phyloP scores from a whole-genome alignment of 2,329 filamentous ascomycete species.

The Chrysoporthe cubensis region DNA sequence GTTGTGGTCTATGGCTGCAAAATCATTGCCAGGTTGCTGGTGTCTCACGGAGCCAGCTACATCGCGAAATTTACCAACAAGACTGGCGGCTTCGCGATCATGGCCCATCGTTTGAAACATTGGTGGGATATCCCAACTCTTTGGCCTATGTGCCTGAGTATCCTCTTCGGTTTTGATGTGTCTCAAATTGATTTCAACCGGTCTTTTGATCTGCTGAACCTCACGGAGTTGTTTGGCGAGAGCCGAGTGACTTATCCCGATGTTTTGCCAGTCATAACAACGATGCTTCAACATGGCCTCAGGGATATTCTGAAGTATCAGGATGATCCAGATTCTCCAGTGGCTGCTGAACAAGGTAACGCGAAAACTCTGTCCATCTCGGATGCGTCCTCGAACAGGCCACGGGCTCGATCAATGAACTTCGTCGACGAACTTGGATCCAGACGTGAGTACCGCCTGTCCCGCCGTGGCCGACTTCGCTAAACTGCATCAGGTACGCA shows the following conservation, averaged over 20 bases:
- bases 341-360: constrained; percentile 32
- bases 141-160: constrained; percentile 87
- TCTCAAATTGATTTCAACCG: constrained; percentile 73
- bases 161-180: constrained; percentile 85
- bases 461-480: background rate
- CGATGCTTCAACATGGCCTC: constrained; percentile 86
- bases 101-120: constrained; percentile 78
- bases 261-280: constrained; percentile 76
- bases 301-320: constrained; percentile 69
- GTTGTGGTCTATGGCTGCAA: constrained; percentile 80
- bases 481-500: constrained; percentile 41
- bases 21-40: constrained; percentile 81
- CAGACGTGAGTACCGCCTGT: constrained; percentile 48
- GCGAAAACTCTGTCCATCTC: constrained; percentile 33
- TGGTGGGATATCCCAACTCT: constrained; percentile 88
- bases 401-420: constrained; percentile 68
- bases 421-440: constrained; percentile 62
- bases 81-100: constrained; percentile 84
- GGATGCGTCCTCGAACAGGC: constrained; percentile 39
- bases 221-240: constrained; percentile 74
- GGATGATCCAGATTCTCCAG: constrained; percentile 61
- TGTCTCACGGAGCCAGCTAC: constrained; percentile 81
- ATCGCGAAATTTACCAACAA: constrained; percentile 82
- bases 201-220: constrained; percentile 72
- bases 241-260: constrained; percentile 75